Base-by-base conservation (phyloP, 768 basidiomycete species). In the Leccinum pellstonianum region DNA sequence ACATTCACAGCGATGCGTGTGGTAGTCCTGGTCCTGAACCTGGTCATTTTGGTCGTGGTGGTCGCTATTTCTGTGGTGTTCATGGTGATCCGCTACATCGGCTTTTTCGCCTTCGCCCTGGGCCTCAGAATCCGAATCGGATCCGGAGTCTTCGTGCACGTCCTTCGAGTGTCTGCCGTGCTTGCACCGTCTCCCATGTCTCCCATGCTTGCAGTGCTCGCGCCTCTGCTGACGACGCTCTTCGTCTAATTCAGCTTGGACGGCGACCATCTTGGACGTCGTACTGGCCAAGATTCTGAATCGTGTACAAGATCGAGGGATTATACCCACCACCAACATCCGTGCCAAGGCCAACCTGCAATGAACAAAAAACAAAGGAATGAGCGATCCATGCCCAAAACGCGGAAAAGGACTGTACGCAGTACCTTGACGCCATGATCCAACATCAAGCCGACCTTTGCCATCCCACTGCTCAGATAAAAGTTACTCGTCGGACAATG, bases 401-500 rank as follows among this genome's bases (percentile, higher is more conserved):
- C 21, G 12, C 41, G 50, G 23, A 7, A 19, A 5, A 4, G 23
- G 6, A 8, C 1, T 11, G 33, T 37, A 33, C 7, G 33, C 12
- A 29, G 1, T 19, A 89, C 94, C 81, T 96, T 95, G 71, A 97
- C 83, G 0, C 91, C 92, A 38, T 73, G 75, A 72, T 96, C 93
- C 5, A 97, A 79, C 75, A 88, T 83, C 59, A 79, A 76, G 5
- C 89, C 91, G 9, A 98, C 82, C 11, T 81, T 83, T 1, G 93
- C 88, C 35, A 91, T 80, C 1, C 95, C 95, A 59, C 91, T 94
- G 33, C 86, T 81, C 51, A 98, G 69, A 75, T 96, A 90, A 72
- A 95, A 90, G 73, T 97, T 98, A 70, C 91, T 94, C 50, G 89
- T 89, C 15, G 95, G 93, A 71, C 95, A 98, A 74, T 97, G 95